A percentile compares a stretch with the other conserved stretches of the same genome.
Evolutionary conservation across 1,139 yeast species (phyloP).

Genomic region (Candida sojae): DNA sequence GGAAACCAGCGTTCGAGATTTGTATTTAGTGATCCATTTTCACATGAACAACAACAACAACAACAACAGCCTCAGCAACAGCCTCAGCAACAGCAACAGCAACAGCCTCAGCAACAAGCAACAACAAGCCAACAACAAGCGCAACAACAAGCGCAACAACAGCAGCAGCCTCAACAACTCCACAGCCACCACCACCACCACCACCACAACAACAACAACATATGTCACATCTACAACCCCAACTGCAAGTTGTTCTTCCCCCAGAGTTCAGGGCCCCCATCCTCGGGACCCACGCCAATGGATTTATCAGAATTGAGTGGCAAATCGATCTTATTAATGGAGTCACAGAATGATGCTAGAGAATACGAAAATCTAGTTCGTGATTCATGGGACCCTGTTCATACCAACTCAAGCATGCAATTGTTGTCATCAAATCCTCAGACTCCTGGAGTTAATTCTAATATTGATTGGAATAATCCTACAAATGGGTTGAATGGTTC

Average conservation of each 20-base stretch:
- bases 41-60: constrained; percentile 20
- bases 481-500: constrained; percentile 12
- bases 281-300: constrained; percentile 21
- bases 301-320: constrained; percentile 46
- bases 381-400: constrained; percentile 42
- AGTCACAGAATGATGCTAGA: constrained; percentile 55
- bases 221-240: constrained; percentile 7
- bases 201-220: constrained; percentile 15
- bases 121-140: too few relatives aligned
- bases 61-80: constrained; percentile 13
- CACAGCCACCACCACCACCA: too few relatives aligned
- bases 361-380: constrained; percentile 53
- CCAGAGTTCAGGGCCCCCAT: constrained; percentile 14
- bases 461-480: constrained; percentile 15
- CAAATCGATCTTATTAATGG: constrained; percentile 57
- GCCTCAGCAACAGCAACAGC: constrained; percentile 14
- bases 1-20: constrained; percentile 67
- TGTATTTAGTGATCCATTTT: constrained; percentile 67
- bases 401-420: constrained; percentile 6
- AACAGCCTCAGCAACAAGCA: background rate
- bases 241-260: constrained; percentile 4
- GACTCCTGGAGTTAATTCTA: constrained; percentile 27
- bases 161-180: too few relatives aligned
- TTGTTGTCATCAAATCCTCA: constrained; percentile 24
- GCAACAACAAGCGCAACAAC: too few relatives aligned